Evolutionary conservation across 2,329 filamentous ascomycete species (phyloP).

Genomic region (Fusarium stilboides): DNA sequence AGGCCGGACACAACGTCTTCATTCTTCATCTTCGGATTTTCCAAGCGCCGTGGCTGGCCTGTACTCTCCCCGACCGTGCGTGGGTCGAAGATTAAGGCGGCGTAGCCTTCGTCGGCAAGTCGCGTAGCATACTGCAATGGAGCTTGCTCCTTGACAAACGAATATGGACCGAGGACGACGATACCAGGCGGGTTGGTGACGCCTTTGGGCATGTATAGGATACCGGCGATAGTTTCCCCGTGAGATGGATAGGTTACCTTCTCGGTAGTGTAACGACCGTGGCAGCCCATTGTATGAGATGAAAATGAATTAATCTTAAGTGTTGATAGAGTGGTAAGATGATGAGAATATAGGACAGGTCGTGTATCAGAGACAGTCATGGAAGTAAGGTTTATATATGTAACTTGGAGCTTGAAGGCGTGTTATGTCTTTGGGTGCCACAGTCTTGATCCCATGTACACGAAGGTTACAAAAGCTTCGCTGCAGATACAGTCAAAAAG

Average conservation of each 20-base stretch:
- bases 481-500: too few relatives aligned
- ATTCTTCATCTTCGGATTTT: neutral
- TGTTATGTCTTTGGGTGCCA: too few relatives aligned
- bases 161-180: conserved; percentile 6
- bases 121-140: neutral
- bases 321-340: neutral
- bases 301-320: neutral
- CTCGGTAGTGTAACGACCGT: neutral
- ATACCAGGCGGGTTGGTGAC: neutral
- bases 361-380: too few relatives aligned
- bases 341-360: neutral
- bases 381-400: too few relatives aligned
- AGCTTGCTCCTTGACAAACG: neutral
- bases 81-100: neutral
- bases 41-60: neutral
- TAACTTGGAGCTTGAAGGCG: too few relatives aligned
- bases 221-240: neutral
- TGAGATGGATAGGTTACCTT: neutral
- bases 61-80: neutral
- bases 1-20: neutral
- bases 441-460: too few relatives aligned
- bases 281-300: neutral
- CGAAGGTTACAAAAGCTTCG: too few relatives aligned
- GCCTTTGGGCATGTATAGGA: neutral
- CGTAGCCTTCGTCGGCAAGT: neutral